Base-by-base conservation (phyloP, 352 stramenopile species). In the Stephanocyclus meneghinianus region DNA sequence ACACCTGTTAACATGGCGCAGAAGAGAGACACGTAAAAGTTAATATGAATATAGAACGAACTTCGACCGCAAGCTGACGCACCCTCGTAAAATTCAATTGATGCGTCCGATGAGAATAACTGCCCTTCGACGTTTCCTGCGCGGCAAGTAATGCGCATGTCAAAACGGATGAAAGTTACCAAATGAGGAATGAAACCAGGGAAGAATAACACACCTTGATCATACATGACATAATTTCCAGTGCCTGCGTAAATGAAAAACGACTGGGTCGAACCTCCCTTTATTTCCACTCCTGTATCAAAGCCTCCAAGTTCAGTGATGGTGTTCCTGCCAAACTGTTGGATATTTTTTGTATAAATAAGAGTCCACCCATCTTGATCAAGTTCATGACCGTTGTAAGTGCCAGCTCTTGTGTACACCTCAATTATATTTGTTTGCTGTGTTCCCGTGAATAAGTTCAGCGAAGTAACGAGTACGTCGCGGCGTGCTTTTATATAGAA, bases 41-140 rank as follows among this genome's bases (percentile, higher is more conserved):
- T 2, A 40, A 40, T 8, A 40, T 9, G 3, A 4, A 40, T 8
- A 40, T 40, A 8, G 35, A 40, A 2, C 35, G 35, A 8, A 40
- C 35, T 40, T 9, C 3, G 35, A 40, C 3, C 0, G 35, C 7
- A 40, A 40, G 7, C 35, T 8, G 35, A 40, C 35, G 45, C 21
- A 21, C 68, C 68, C 67, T 76, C 53, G 21, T 76, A 76, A 40
- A 68, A 76, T 30, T 30, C 29, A 9, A 76, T 18, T n/a, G 26
- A 68, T 11, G 37, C 42, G 26, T 76, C 32, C 15, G 7, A 11
- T 6, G 15, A 37, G 21, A 40, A 76, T 44, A 42, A 42, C 16
- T 51, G 7, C 16, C 68, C 68, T 18, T 76, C 68, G 13, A 15
- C 8, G 1, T 40, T 68, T 26, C 68, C 35, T 40, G 35, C 0